Conservation (phyloP, 768 basidiomycete species). For the Mycena venus region DNA sequence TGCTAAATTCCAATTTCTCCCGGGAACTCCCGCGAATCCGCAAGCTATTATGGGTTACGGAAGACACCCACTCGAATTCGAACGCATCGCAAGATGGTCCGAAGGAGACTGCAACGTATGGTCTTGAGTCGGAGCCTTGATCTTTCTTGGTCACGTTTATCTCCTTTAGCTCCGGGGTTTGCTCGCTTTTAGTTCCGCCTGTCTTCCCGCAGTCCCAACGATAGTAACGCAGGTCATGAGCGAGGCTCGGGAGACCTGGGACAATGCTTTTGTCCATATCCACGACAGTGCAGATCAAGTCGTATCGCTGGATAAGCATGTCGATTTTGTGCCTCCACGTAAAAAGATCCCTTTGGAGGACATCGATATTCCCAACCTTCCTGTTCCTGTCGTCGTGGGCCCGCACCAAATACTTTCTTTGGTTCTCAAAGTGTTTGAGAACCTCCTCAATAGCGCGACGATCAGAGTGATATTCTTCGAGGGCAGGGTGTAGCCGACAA, state of each 20-base stretch:
- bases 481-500: slow-evolving; percentile 28
- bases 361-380: slow-evolving; percentile 5
- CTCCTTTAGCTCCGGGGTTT: background rate
- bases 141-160: slow-evolving; percentile 13
- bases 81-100: slow-evolving; percentile 19
- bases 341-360: slow-evolving; percentile 22
- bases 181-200: slow-evolving; percentile 13
- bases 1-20: no score
- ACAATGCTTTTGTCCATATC: slow-evolving; percentile 18
- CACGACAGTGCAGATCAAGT: slow-evolving; percentile 29
- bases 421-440: slow-evolving; percentile 22
- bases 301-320: slow-evolving; percentile 26
- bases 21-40: no score
- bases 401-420: slow-evolving; percentile 24
- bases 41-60: slow-evolving; percentile 16
- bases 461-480: slow-evolving; percentile 7
- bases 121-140: background rate
- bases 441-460: slow-evolving; percentile 17
- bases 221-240: background rate
- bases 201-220: slow-evolving; percentile 34
- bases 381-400: slow-evolving; percentile 1
- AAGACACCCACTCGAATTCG: slow-evolving; percentile 27
- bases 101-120: background rate
- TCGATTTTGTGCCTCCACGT: slow-evolving; percentile 11
- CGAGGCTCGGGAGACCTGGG: background rate